These are phyloP conservation scores for Plasmodium fragile DNA, from an alignment of 169 alveolate genomes.

Conservation along the genomic window DNA sequence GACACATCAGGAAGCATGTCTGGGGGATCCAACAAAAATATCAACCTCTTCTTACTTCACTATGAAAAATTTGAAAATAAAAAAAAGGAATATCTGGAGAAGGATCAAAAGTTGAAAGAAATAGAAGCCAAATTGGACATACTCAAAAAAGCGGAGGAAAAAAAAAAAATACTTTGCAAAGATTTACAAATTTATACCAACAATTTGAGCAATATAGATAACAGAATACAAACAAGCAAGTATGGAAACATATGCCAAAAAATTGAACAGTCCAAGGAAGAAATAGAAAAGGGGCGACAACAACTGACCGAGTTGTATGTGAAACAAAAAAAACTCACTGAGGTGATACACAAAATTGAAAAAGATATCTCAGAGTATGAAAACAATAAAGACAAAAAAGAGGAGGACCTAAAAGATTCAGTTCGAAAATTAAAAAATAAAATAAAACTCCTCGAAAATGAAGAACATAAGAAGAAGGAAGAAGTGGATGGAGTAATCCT, in stretches of 20 bases:
- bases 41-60: slow-evolving; percentile 74
- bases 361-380: slow-evolving; percentile 81
- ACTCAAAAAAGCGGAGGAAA: slow-evolving; percentile 77
- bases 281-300: slow-evolving; percentile 72
- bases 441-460: slow-evolving; percentile 77
- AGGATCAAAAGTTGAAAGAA: slow-evolving; percentile 70
- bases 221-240: slow-evolving; percentile 76
- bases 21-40: slow-evolving; percentile 92
- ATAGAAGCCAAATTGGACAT: slow-evolving; percentile 39
- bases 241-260: slow-evolving; percentile 62
- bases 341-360: slow-evolving; percentile 77
- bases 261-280: slow-evolving; percentile 52
- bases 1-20: slow-evolving; percentile 93
- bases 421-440: slow-evolving; percentile 76
- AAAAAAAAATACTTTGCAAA: slow-evolving; percentile 67
- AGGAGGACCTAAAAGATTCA: slow-evolving; percentile 76
- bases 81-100: slow-evolving; percentile 31
- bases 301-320: slow-evolving; percentile 71
- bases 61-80: slow-evolving; percentile 74
- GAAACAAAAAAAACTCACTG: slow-evolving; percentile 80
- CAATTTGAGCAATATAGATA: slow-evolving; percentile 76
- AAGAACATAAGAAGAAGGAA: slow-evolving; percentile 77
- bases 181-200: slow-evolving; percentile 70
- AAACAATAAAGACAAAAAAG: slow-evolving; percentile 78
- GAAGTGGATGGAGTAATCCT: slow-evolving; percentile 78